These are phyloP conservation scores for Neofusicoccum umdonicola DNA, from an alignment of 2,329 filamentous ascomycete species.

Conservation along the genomic window DNA sequence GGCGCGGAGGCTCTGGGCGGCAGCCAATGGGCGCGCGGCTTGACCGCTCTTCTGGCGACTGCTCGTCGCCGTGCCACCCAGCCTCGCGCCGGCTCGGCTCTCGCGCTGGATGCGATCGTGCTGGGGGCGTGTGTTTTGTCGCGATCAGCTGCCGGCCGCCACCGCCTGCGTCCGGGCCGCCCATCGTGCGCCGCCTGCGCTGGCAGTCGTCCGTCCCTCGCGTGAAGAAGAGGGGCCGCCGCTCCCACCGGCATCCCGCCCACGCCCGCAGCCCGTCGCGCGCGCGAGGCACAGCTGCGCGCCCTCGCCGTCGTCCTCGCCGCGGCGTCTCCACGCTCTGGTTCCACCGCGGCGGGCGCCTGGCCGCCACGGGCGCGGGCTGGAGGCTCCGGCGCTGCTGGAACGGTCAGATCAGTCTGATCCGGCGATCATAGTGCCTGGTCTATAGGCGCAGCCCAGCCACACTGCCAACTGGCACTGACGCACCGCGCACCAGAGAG, in stretches of 20 bases:
- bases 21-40: background rate
- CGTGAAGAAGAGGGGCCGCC: background rate
- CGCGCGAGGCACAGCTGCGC: background rate
- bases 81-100: background rate
- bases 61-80: background rate
- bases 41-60: constrained; percentile 2
- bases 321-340: background rate
- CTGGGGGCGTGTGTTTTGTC: background rate
- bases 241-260: background rate
- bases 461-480: constrained; percentile 38
- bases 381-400: background rate
- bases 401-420: background rate
- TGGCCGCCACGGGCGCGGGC: background rate
- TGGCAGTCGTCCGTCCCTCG: background rate
- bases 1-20: background rate
- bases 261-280: background rate
- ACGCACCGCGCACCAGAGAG: constrained; percentile 19
- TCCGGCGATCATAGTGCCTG: constrained; percentile 22
- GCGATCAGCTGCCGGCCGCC: background rate
- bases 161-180: background rate
- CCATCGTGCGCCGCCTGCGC: background rate
- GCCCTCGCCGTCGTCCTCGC: background rate
- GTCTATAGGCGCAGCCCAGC: background rate
- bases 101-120: background rate
- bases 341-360: background rate